Conservation (phyloP, 1,284 basidiomycete species). For the Pseudozyma hubeiensis region DNA sequence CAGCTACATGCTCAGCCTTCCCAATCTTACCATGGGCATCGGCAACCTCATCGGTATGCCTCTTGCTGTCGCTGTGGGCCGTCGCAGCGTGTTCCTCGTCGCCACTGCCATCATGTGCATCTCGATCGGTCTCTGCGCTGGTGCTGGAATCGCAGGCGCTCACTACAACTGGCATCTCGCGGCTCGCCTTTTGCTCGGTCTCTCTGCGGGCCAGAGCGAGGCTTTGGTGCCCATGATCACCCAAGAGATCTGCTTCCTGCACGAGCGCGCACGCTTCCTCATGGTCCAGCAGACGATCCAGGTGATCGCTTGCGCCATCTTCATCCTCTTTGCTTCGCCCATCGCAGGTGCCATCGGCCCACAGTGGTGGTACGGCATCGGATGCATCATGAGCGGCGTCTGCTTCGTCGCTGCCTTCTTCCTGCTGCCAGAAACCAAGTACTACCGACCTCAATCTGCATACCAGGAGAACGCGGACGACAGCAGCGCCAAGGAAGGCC, state of each 20-base stretch:
- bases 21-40: slow-evolving; percentile 23
- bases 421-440: slow-evolving; percentile 21
- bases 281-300: slow-evolving; percentile 25
- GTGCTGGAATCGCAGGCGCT: slow-evolving; percentile 4
- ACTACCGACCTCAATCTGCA: slow-evolving; percentile 10
- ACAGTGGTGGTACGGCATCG: slow-evolving; percentile 26
- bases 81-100: slow-evolving; percentile 18
- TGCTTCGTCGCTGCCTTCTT: slow-evolving; percentile 17
- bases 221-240: slow-evolving; percentile 22
- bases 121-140: slow-evolving; percentile 15
- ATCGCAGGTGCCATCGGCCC: slow-evolving; percentile 14
- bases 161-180: slow-evolving; percentile 16
- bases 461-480: slow-evolving; percentile 10
- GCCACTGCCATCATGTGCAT: slow-evolving; percentile 19
- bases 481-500: neutral
- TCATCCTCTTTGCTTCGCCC: slow-evolving; percentile 20
- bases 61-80: slow-evolving; percentile 14
- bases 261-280: slow-evolving; percentile 16
- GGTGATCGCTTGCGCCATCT: slow-evolving; percentile 18
- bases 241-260: slow-evolving; percentile 21
- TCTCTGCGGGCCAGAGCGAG: slow-evolving; percentile 19
- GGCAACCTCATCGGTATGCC: slow-evolving; percentile 23
- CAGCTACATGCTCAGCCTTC: slow-evolving; percentile 18
- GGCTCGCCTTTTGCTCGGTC: slow-evolving; percentile 14
- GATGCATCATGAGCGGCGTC: slow-evolving; percentile 13